Evolutionary conservation across 2,329 filamentous ascomycete genomes (phyloP).

Genomic region (Acrodontium crateriforme): DNA sequence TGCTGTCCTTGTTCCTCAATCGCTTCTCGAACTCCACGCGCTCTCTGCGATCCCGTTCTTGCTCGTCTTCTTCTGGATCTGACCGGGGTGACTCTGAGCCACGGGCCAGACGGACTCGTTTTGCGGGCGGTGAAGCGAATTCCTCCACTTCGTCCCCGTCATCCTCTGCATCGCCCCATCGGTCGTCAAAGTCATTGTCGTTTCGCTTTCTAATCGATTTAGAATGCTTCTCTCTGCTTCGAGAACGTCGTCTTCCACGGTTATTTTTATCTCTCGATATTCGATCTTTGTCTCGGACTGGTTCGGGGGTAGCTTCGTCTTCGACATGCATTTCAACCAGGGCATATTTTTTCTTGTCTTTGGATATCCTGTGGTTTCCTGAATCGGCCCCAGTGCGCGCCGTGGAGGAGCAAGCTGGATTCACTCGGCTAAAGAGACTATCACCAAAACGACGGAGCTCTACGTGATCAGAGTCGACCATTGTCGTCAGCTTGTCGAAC

Average conservation of each 20-base stretch:
- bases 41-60: constrained; percentile 55
- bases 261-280: constrained; percentile 27
- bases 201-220: constrained; percentile 40
- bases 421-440: constrained; percentile 29
- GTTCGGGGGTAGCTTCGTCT: constrained; percentile 14
- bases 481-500: constrained; percentile 37
- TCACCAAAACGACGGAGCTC: constrained; percentile 35
- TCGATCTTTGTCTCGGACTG: constrained; percentile 13
- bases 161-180: constrained; percentile 68
- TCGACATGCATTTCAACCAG: constrained; percentile 42
- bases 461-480: constrained; percentile 33
- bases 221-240: constrained; percentile 26
- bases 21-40: constrained; percentile 69
- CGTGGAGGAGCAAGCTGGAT: no score
- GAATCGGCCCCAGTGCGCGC: no score
- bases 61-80: constrained; percentile 20
- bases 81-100: constrained; percentile 23
- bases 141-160: constrained; percentile 41
- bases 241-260: constrained; percentile 19
- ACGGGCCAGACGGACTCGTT: constrained; percentile 55
- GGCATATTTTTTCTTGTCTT: constrained; percentile 40
- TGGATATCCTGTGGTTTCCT: no score
- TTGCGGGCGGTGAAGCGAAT: constrained; percentile 55
- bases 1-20: constrained; percentile 56
- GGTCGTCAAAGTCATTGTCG: constrained; percentile 51